phyloP scores from a whole-genome alignment of 2,329 filamentous ascomycete genomes.

The Xylaria sp. region DNA sequence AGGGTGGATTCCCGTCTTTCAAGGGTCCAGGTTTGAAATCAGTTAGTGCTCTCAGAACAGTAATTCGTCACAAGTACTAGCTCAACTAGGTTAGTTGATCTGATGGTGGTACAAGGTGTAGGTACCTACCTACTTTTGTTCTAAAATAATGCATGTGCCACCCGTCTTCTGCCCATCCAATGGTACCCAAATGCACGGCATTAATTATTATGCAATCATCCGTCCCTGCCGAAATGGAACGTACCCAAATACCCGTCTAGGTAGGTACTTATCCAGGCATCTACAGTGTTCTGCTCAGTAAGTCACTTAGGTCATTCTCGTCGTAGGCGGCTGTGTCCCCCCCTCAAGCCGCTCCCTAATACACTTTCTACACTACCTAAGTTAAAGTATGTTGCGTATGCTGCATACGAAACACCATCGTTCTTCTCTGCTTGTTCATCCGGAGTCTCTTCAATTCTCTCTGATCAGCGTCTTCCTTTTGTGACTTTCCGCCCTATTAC shows the following conservation, averaged over 20 bases:
- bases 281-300: no score
- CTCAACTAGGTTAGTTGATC: not conserved
- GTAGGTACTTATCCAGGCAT: no score
- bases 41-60: conserved; percentile 5
- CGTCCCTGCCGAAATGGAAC: not conserved
- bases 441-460: conserved; percentile 8
- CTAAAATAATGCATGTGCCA: conserved; percentile 3
- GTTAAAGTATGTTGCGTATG: not conserved
- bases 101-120: conserved; percentile 4
- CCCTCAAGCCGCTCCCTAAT: conserved; percentile 14
- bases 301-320: no score
- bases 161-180: not conserved
- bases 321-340: conserved; percentile 9
- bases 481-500: conserved; percentile 24
- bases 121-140: not conserved
- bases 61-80: conserved; percentile 6
- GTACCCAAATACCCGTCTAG: not conserved
- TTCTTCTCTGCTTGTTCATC: conserved; percentile 6
- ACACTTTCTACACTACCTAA: not conserved
- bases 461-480: conserved; percentile 26
- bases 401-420: conserved; percentile 5
- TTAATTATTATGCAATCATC: not conserved
- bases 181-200: no score
- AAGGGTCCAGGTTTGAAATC: not conserved
- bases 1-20: not conserved